A percentile compares a stretch with the other conserved stretches of the same genome.
phyloP scores from a whole-genome alignment of 768 basidiomycete species.

The Hemileccinum rubropunctum region DNA sequence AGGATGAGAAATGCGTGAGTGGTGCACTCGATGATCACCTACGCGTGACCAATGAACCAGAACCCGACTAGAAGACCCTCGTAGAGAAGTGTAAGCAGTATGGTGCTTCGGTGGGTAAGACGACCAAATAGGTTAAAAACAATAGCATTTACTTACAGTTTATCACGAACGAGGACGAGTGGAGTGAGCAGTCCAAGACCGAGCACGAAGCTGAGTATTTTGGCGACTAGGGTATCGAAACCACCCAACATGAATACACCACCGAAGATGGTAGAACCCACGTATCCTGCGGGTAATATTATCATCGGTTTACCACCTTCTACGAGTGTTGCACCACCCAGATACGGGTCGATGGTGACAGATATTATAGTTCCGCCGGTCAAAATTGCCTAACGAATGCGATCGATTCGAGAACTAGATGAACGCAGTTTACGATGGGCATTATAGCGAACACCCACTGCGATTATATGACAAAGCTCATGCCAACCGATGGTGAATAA shows the following conservation, averaged over 20 bases:
- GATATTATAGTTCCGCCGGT: slow-evolving; percentile 76
- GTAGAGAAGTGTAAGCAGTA: slow-evolving; percentile 74
- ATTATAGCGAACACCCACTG: slow-evolving; percentile 45
- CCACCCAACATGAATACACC: slow-evolving; percentile 81
- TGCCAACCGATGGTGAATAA: slow-evolving; percentile 88
- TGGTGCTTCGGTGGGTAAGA: slow-evolving; percentile 57
- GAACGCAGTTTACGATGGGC: slow-evolving; percentile 5
- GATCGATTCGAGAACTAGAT: slow-evolving; percentile 4
- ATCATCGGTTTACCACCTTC: slow-evolving; percentile 72
- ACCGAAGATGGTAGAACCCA: slow-evolving; percentile 80
- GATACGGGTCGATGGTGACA: slow-evolving; percentile 81
- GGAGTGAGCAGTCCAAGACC: slow-evolving; percentile 86
- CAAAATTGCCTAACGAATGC: slow-evolving; percentile 57
- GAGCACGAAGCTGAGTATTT: slow-evolving; percentile 88
- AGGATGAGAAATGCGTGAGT: slow-evolving; percentile 7
- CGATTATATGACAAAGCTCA: slow-evolving; percentile 79
- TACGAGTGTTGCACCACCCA: slow-evolving; percentile 62
- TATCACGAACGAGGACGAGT: slow-evolving; percentile 82
- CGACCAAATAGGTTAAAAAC: background rate
- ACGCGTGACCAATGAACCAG: slow-evolving; percentile 95
- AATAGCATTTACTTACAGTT: slow-evolving; percentile 57
- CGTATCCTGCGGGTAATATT: slow-evolving; percentile 76
- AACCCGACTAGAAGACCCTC: slow-evolving; percentile 88
- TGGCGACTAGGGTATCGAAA: slow-evolving; percentile 87
- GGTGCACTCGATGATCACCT: slow-evolving; percentile 29